Evolutionary conservation across 805 yeast genomes (phyloP).

Genomic region (Starmerella gropengiesseri): DNA sequence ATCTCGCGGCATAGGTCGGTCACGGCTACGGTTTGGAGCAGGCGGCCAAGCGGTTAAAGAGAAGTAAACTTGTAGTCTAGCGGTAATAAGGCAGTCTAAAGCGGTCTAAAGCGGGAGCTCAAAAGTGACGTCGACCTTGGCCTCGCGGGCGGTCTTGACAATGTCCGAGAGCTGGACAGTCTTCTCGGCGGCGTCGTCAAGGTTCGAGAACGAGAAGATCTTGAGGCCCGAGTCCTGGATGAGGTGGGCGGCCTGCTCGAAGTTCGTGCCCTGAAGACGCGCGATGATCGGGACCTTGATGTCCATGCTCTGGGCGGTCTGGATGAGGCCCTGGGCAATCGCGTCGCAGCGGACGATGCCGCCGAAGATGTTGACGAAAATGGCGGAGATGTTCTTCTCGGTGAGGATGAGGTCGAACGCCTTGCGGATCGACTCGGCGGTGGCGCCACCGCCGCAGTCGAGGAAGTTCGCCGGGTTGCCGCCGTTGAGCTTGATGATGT

Average conservation of each 20-base stretch:
- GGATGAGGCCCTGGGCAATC: constrained; percentile 94
- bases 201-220: constrained; percentile 81
- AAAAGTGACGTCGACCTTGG: constrained; percentile 41
- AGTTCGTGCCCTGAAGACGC: constrained; percentile 97
- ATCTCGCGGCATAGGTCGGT: no score
- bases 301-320: constrained; percentile 84
- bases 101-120: constrained; percentile 35
- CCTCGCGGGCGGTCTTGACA: constrained; percentile 38
- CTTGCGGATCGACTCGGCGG: constrained; percentile 93
- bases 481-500: constrained; percentile 93
- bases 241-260: constrained; percentile 76
- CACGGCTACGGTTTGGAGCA: no score
- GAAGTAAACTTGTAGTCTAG: constrained; percentile 1
- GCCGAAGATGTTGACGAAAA: constrained; percentile 96
- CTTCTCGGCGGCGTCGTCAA: constrained; percentile 95
- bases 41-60: no score
- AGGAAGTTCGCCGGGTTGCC: constrained; percentile 98
- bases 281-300: constrained; percentile 91
- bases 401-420: constrained; percentile 89
- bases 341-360: constrained; percentile 99
- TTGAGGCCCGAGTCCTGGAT: constrained; percentile 82
- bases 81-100: background rate
- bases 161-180: constrained; percentile 64
- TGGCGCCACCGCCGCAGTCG: constrained; percentile 99
- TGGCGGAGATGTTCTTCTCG: constrained; percentile 82